Base-by-base conservation (phyloP, 1,139 yeast species). In the Protomyces inundatus region DNA sequence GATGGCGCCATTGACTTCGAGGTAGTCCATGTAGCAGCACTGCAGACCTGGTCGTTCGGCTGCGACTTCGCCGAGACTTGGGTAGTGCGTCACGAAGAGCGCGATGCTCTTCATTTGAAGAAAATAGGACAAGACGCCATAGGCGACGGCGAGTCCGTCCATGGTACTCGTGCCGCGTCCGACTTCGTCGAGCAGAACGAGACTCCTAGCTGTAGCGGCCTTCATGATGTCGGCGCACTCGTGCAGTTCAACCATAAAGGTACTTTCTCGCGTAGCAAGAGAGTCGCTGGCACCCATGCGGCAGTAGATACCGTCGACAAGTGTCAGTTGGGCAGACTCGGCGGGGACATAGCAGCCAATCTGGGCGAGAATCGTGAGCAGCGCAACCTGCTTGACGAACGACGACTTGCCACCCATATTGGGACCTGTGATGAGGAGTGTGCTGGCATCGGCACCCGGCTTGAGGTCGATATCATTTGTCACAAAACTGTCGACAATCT, bases 131-230 rank as follows among this genome's bases (percentile, higher is more conserved):
- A 93, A 76, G 1, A 93, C 86, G 0, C 96, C 80, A 71, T 85
- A 83, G 0, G 98, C 97, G 42, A 93, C 84, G 0, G 96, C 84
- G 45, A 87, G 86, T 0, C 98, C 98, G 75, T 93, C 98, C 65
- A 80, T 79, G 0, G 98, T 90, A 0, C 96, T 87, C 0, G 98
- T 93, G 0, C 90, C 95, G 61, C 93, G 76, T 3, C 95, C 95
- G 45, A 84, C 79, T 67, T 84, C 88, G 69, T 84, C 88, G 48
- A 84, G 74, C 1, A 84, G 76, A 1, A 87, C 83, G 62, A 88
- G 75, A 0, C 89, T 84, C 53, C 79, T 77, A 3, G 75, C 69
- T 1, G 84, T 80, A 64, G 81, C 79, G 74, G 76, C 71, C 7
- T 77, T 73, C 66, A 87, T 73, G 32, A 87, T 86, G 51, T 80